These are phyloP conservation scores for Akanthomyces dipterigenus DNA, from an alignment of 2,329 filamentous ascomycete genomes.

Conservation along the genomic window DNA sequence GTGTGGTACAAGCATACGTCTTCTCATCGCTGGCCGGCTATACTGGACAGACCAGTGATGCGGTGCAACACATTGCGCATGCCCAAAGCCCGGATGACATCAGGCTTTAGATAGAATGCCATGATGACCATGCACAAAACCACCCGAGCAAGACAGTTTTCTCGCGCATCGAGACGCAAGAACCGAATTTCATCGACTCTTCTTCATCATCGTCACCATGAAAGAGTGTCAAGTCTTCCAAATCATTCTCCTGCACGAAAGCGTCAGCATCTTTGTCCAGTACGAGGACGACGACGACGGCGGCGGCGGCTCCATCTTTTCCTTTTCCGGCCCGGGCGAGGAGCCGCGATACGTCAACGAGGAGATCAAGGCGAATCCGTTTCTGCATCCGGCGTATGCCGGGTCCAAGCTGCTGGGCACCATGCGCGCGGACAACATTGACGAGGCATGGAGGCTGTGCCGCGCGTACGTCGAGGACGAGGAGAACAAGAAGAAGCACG, in stretches of 20 bases:
- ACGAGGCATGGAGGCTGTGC: background rate
- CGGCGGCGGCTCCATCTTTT: background rate
- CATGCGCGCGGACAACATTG: background rate
- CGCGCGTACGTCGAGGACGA: background rate
- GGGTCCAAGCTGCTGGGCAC: background rate
- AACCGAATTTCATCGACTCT: no score
- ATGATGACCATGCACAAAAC: background rate
- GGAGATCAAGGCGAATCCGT: background rate
- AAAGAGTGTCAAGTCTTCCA: background rate
- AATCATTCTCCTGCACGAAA: background rate
- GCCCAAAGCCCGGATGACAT: background rate
- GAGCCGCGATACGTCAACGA: background rate
- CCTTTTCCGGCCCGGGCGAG: background rate
- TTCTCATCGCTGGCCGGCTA: background rate
- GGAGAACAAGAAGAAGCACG: background rate
- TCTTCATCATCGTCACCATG: background rate
- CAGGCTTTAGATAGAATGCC: background rate
- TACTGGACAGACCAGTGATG: background rate
- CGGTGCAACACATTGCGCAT: background rate
- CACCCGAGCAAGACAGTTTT: background rate
- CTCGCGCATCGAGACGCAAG: background rate
- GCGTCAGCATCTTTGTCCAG: slow-evolving; percentile 1
- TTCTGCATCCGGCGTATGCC: background rate
- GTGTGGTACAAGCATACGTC: background rate
- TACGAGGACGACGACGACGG: background rate